Percentiles rank a stretch among this genome's conserved stretches.
These are phyloP conservation scores for Globisporangium irregulare DNA, from an alignment of 352 stramenopile genomes.

Conservation along the genomic window DNA sequence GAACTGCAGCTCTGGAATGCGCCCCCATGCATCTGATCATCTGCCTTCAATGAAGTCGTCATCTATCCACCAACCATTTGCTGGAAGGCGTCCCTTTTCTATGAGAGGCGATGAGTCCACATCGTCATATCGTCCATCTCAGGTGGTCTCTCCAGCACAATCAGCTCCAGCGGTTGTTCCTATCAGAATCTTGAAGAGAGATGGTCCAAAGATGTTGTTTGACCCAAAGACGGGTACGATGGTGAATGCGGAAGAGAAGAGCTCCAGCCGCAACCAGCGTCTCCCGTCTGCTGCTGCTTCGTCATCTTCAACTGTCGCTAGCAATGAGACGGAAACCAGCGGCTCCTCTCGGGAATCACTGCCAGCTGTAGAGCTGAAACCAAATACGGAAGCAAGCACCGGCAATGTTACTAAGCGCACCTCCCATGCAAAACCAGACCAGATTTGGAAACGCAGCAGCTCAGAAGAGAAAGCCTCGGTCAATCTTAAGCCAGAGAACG, in stretches of 20 bases:
- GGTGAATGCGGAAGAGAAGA: conserved; percentile 37
- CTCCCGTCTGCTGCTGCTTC: background rate
- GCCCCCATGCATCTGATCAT: background rate
- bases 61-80: background rate
- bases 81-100: background rate
- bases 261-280: background rate
- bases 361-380: background rate
- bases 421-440: background rate
- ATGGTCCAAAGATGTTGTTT: conserved; percentile 63
- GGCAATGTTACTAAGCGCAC: background rate
- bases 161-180: conserved; percentile 8
- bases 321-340: background rate
- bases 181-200: conserved; percentile 56
- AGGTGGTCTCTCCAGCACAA: background rate
- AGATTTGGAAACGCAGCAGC: background rate
- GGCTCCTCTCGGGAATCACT: background rate
- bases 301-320: background rate
- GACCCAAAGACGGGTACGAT: conserved; percentile 64
- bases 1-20: background rate
- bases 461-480: background rate
- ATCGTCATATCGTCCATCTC: background rate
- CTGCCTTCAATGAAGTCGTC: background rate
- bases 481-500: background rate
- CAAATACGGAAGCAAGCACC: background rate
- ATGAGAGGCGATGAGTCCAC: background rate